Evolutionary conservation across 345 rosid species (phyloP).

Genomic region (Lumnitzera racemosa): DNA sequence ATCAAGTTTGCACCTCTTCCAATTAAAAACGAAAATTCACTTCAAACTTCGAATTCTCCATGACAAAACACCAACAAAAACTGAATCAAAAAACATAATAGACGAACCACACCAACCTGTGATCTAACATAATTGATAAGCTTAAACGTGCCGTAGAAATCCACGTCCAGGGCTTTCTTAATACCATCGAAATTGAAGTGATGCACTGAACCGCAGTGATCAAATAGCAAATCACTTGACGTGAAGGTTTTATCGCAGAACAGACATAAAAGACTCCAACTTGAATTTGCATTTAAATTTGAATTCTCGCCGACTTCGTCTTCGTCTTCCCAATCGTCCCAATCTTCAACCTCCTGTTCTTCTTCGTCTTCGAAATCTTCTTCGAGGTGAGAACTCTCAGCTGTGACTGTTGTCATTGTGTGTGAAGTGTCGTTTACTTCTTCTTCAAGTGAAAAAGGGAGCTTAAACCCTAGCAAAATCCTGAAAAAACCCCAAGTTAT

Average conservation of each 20-base stretch:
- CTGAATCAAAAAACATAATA: not conserved
- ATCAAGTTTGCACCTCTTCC: slow-evolving; percentile 4
- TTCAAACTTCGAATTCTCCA: not conserved
- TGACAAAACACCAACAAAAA: not conserved
- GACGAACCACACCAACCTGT: slow-evolving; percentile 32
- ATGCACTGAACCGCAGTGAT: slow-evolving; percentile 51
- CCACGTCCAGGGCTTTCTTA: slow-evolving; percentile 42
- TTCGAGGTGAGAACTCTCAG: not conserved
- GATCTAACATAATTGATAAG: slow-evolving; percentile 82
- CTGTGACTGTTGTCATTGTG: not conserved
- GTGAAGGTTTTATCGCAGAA: slow-evolving; percentile 52
- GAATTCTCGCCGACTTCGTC: slow-evolving; percentile 30
- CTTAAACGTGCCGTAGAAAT: slow-evolving; percentile 70
- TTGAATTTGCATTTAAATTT: not conserved
- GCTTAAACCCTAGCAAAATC: not conserved
- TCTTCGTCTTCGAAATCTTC: slow-evolving; percentile 16
- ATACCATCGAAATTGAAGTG: slow-evolving; percentile 49
- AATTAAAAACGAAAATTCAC: not conserved
- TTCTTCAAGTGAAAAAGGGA: not conserved
- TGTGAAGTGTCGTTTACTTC: not conserved
- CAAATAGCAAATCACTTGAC: slow-evolving; percentile 47
- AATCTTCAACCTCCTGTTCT: slow-evolving; percentile 26
- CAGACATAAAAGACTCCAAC: slow-evolving; percentile 44
- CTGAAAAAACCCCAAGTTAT: not conserved
- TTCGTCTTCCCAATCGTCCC: slow-evolving; percentile 59